Evolutionary conservation across 345 rosid species (phyloP).

Genomic region (Odontarrhena argentea): DNA sequence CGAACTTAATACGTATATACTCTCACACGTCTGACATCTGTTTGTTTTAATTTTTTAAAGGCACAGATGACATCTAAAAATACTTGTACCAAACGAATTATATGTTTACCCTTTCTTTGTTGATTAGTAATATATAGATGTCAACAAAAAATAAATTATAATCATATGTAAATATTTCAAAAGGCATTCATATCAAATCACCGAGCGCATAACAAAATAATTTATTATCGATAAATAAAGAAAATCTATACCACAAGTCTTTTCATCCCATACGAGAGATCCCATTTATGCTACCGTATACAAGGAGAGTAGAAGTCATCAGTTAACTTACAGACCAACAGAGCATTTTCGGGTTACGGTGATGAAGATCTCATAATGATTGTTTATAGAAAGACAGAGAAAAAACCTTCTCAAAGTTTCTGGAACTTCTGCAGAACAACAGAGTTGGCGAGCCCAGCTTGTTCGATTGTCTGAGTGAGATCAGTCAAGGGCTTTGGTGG

Average conservation of each 20-base stretch:
- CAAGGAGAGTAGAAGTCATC: neutral
- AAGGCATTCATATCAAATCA: too few species aligned
- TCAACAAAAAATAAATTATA: too few species aligned
- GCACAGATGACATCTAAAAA: too few species aligned
- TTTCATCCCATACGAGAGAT: conserved; percentile 24
- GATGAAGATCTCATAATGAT: conserved; percentile 1
- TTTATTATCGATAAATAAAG: neutral
- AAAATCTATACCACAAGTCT: conserved; percentile 25
- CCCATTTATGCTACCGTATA: conserved; percentile 28
- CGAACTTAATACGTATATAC: too few species aligned
- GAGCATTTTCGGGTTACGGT: conserved; percentile 24
- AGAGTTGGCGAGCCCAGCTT: conserved; percentile 88
- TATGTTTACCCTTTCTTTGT: too few species aligned
- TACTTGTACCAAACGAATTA: neutral
- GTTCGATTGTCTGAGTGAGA: conserved; percentile 64
- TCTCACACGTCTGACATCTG: too few species aligned
- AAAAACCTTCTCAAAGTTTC: conserved; percentile 9
- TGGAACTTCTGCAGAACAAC: conserved; percentile 90
- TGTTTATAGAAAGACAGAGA: conserved; percentile 6
- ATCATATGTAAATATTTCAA: neutral
- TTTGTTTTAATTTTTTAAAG: too few species aligned
- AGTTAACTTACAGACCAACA: conserved; percentile 32
- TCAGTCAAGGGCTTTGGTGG: conserved; percentile 84
- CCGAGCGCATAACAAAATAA: neutral
- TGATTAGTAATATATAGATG: too few species aligned